These are phyloP conservation scores for Xylariaceae sp. DNA, from an alignment of 2,329 filamentous ascomycete genomes.

Conservation along the genomic window DNA sequence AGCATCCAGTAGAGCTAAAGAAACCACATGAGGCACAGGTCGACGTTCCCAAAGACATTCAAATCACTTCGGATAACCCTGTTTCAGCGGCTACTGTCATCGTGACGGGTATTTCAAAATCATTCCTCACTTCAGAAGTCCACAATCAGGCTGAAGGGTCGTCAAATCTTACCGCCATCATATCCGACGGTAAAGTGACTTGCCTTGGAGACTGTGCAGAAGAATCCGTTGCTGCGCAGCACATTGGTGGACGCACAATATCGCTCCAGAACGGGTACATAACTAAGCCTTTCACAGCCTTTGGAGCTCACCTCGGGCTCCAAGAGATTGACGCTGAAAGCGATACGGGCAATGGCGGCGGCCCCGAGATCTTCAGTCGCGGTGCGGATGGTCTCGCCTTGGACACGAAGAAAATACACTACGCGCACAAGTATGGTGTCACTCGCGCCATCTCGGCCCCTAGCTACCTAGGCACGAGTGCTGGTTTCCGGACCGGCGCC, in stretches of 20 bases:
- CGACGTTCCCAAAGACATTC: constrained; percentile 36
- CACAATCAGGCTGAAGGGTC: constrained; percentile 10
- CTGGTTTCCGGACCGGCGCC: constrained; percentile 53
- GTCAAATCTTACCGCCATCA: constrained; percentile 43
- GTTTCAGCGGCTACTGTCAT: constrained; percentile 39
- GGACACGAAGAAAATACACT: constrained; percentile 52
- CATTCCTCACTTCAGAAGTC: constrained; percentile 38
- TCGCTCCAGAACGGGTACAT: constrained; percentile 56
- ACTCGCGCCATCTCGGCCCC: constrained; percentile 58
- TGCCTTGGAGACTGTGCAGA: constrained; percentile 52
- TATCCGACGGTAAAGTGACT: constrained; percentile 49
- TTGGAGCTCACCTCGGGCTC: constrained; percentile 58
- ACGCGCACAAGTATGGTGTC: constrained; percentile 52
- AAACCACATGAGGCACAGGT: constrained; percentile 44
- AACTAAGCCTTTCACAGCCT: constrained; percentile 56
- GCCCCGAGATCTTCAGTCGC: constrained; percentile 48
- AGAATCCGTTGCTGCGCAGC: constrained; percentile 38
- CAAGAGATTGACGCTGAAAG: constrained; percentile 59
- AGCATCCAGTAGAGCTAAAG: constrained; percentile 49
- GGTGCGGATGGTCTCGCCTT: constrained; percentile 55
- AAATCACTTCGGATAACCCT: constrained; percentile 39
- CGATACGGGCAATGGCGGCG: constrained; percentile 49
- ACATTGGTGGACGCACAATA: constrained; percentile 37
- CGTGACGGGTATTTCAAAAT: constrained; percentile 53
- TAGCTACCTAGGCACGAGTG: constrained; percentile 52